Percentiles rank a stretch among this genome's conserved stretches.
phyloP scores from a whole-genome alignment of 768 basidiomycete species.

The Clavaria fumosa region DNA sequence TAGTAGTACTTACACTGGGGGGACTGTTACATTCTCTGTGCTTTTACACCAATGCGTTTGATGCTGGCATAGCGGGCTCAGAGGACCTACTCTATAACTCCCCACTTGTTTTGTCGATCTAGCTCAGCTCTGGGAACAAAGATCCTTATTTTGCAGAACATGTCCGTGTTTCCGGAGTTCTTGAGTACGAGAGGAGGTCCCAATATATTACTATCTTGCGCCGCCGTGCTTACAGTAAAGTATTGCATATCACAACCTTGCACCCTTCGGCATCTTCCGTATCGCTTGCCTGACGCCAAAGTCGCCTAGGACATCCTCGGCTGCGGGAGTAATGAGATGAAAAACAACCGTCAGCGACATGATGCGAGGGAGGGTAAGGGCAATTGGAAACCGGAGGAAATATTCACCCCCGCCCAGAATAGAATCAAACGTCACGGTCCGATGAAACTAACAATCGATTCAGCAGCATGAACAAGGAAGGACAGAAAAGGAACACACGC shows the following conservation, averaged over 20 bases:
- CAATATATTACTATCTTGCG: no score
- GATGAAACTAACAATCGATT: conserved; percentile 32
- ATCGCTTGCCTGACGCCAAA: conserved; percentile 74
- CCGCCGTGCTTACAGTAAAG: no score
- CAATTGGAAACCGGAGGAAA: not conserved
- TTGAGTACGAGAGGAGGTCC: no score
- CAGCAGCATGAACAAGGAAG: conserved; percentile 1
- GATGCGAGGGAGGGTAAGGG: conserved; percentile 8
- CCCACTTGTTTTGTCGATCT: no score
- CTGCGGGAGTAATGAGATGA: conserved; percentile 17
- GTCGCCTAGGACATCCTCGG: conserved; percentile 70
- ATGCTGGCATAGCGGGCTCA: no score
- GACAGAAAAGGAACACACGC: conserved; percentile 18
- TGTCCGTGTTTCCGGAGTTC: no score
- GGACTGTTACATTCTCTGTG: no score
- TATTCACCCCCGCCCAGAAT: conserved; percentile 52
- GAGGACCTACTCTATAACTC: no score
- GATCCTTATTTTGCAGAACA: no score
- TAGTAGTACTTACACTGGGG: no score
- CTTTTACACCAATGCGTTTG: no score
- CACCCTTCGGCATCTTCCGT: conserved; percentile 57
- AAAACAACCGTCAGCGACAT: not conserved
- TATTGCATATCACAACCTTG: conserved; percentile 32
- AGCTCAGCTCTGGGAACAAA: no score
- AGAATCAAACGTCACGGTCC: conserved; percentile 51